Conservation (phyloP, 2,329 filamentous ascomycete species). For the Tolypocladium ovalisporum region DNA sequence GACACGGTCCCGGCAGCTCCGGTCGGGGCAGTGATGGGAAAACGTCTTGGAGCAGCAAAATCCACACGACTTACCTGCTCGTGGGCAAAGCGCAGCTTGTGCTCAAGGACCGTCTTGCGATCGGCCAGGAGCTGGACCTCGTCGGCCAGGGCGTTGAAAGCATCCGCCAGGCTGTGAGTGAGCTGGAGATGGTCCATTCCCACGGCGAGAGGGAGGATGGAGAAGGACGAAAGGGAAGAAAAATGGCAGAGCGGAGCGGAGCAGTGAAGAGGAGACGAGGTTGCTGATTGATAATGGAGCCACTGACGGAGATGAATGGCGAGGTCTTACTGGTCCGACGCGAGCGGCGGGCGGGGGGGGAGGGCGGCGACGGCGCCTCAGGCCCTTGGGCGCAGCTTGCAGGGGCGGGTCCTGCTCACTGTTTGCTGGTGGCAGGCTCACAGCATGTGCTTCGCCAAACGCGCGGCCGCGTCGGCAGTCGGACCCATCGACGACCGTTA, state of each 20-base stretch:
- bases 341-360: neutral
- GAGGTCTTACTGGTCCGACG: neutral
- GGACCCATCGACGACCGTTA: neutral
- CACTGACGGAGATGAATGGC: conserved; percentile 5
- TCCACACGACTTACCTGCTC: conserved; percentile 43
- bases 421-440: neutral
- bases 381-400: neutral
- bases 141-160: conserved; percentile 53
- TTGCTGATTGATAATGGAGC: neutral
- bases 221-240: conserved; percentile 5
- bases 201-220: conserved; percentile 5
- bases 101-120: conserved; percentile 53
- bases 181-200: conserved; percentile 28
- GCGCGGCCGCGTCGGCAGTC: too few species aligned
- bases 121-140: conserved; percentile 54
- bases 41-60: neutral
- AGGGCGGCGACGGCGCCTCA: neutral
- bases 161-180: conserved; percentile 49
- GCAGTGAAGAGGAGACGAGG: conserved; percentile 2
- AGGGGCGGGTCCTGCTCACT: neutral
- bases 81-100: conserved; percentile 56
- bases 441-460: neutral
- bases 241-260: conserved; percentile 8
- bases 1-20: conserved; percentile 1
- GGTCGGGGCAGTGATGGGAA: neutral